Base-by-base conservation (phyloP, 345 rosid species). In the Turnera subulata region DNA sequence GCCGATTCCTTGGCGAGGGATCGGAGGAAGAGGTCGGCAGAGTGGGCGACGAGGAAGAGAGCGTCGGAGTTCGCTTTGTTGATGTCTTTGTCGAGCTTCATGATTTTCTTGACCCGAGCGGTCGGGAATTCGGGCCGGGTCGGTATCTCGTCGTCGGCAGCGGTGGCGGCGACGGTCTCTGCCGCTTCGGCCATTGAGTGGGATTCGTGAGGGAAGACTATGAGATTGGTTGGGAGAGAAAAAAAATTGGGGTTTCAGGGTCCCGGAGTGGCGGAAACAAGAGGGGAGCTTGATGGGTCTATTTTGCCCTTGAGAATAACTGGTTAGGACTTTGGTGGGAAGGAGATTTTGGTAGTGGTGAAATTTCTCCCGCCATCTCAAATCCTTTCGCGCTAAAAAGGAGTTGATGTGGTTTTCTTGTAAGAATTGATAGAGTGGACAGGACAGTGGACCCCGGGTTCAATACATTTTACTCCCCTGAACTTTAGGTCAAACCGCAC, bases 31-130 rank as follows among this genome's bases (percentile, higher is more conserved):
- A 85, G 77, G 44, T 81, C 82, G 17, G 84, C 55, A 21, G 97
- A 76, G 78, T 74, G 62, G 11, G 89, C 61, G 46, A 87, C 68
- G 47, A 85, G 71, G 64, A 78, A 76, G 21, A 87, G 78, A 10
- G 97, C 97, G 42, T 89, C 99, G 15, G 98, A 72, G 46, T 76
- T 89, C n/a, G 84, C 70, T 64, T 87, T 93, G 82, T 82, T 84
- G 72, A 90, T 82, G 61, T 93, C 95, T 43, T 72, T 81, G 78
- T 93, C 97, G 52, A 88, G 78, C 69, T 89, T 92, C 86, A 89
- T 76, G 43, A 93, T 87, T 65, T 66, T 87, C 80, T 87, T 93
- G 15, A 93, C 74, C 54, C 89, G 80, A n/a, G 80, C 80, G 6
- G 65, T 38, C 6, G 97, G 92, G 37, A 92, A 79, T 47, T 80